Base-by-base conservation (phyloP, 768 basidiomycete genomes). In the Podaxis sp. region DNA sequence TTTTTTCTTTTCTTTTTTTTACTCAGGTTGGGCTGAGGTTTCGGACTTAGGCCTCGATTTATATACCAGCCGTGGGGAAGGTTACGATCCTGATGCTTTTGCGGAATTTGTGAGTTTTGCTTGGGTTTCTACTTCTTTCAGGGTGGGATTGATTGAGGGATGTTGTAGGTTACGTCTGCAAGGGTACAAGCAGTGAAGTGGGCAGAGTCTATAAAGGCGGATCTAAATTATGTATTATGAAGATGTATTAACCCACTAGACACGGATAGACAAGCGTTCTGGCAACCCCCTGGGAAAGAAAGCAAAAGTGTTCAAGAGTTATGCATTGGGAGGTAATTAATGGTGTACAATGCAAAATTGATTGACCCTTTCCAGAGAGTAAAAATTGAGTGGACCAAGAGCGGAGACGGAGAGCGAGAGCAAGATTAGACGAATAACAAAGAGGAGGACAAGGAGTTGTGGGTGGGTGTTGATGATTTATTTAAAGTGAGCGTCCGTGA, bases 21-120 rank as follows among this genome's bases (percentile, higher is more conserved):
- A 5, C 5, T 14, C 9, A 11, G 28, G 37, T 46, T 47, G 23
- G 23, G 21, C 36, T 40, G 53, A 37, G 46, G 47, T 25, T 46
- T 27, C 11, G 11, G 35, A 36, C 54, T 0, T 61, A 94, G 95
- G 95, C 95, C 10, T 93, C 94, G 13, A 79, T 99, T 61, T 98
- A 98, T 72, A 81, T 98, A 64, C 95, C 96, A 7, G 89, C 93
- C 4, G 93, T 99, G n/a, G 97, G 97, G 18, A 97, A 96, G 76
- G 91, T 97, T 60, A 99, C 97, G 1, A 97, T 98, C 65, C 77
- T 95, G 69, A 96, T 99, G 93, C 82, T 99, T n/a, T 82, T 97
- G 68, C 85, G 96, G 50, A 99, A 99, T 71, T 70, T 99, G 90
- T 95, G 71, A 70, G 93, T 78, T 5, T 16, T n/a, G 16, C 18